Percentiles rank a stretch among this genome's conserved stretches.
These are phyloP conservation scores for Cyclotella sp. DNA, from an alignment of 108 stramenopile genomes.

Conservation along the genomic window DNA sequence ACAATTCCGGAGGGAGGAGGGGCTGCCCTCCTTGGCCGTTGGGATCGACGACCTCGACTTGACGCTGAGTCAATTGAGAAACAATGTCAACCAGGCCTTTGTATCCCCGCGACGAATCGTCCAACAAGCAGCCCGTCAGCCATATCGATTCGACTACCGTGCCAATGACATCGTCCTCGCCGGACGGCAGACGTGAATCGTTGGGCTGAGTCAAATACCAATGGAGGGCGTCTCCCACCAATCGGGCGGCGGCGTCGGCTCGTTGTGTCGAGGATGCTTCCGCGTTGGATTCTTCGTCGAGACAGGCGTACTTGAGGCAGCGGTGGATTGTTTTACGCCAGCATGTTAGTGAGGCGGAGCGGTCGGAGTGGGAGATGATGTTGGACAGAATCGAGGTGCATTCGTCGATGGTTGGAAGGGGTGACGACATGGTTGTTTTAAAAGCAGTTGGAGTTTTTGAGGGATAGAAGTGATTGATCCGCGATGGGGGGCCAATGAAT, in stretches of 20 bases:
- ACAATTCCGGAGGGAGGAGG: slow-evolving; percentile 30
- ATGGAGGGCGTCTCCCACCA: background rate
- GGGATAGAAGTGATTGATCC: too few species aligned
- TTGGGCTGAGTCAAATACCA: background rate
- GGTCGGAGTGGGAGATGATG: slow-evolving; percentile 1
- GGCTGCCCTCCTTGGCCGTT: slow-evolving; percentile 4
- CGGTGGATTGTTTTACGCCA: slow-evolving; percentile 26
- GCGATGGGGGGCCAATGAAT: too few species aligned
- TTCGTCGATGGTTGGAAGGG: slow-evolving; percentile 31
- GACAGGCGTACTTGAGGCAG: slow-evolving; percentile 22
- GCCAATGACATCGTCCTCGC: slow-evolving; percentile 32
- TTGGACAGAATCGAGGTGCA: slow-evolving; percentile 27
- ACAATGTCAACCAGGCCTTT: background rate
- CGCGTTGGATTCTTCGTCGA: background rate
- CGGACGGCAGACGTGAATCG: background rate
- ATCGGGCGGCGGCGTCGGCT: background rate
- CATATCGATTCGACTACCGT: slow-evolving; percentile 43
- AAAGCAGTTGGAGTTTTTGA: background rate
- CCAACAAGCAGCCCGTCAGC: slow-evolving; percentile 38
- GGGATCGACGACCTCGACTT: background rate
- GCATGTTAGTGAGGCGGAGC: slow-evolving; percentile 5
- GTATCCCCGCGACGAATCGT: slow-evolving; percentile 6
- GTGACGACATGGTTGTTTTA: background rate
- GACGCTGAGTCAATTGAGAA: background rate
- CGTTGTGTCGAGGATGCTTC: background rate